Evolutionary conservation across 2,329 filamentous ascomycete species (phyloP).

Genomic region (Ophiostoma sp.): DNA sequence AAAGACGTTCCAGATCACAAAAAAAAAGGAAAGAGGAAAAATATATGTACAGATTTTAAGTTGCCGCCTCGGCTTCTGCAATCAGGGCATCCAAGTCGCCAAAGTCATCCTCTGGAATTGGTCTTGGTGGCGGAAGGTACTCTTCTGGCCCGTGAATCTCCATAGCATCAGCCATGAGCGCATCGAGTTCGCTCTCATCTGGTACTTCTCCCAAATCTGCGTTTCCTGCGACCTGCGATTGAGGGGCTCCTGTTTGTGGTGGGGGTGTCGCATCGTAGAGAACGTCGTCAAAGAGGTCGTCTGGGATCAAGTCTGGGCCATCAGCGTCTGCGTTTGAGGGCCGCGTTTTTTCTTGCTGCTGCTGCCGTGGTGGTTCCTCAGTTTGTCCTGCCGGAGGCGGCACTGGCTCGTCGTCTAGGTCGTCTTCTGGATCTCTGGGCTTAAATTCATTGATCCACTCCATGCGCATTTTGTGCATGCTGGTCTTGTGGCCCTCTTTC

Average conservation of each 20-base stretch:
- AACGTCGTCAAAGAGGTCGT: constrained; percentile 47
- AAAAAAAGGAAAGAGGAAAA: background rate
- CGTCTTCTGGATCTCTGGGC: constrained; percentile 43
- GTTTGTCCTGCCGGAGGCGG: constrained; percentile 27
- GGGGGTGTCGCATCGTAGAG: background rate
- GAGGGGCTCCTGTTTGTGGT: background rate
- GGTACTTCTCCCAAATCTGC: constrained; percentile 31
- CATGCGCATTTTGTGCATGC: constrained; percentile 70
- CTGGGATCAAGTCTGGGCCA: constrained; percentile 39
- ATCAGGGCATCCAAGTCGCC: constrained; percentile 49
- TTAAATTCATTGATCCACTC: constrained; percentile 82
- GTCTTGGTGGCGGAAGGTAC: constrained; percentile 28
- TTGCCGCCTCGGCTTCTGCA: constrained; percentile 40
- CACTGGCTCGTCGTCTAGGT: constrained; percentile 27
- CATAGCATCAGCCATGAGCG: constrained; percentile 54
- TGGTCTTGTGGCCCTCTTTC: constrained; percentile 84
- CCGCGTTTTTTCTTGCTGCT: constrained; percentile 26
- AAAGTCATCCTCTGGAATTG: constrained; percentile 35
- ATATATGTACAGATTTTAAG: background rate
- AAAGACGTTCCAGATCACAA: background rate
- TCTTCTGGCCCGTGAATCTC: constrained; percentile 18
- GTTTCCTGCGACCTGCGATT: constrained; percentile 20
- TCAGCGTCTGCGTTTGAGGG: constrained; percentile 33
- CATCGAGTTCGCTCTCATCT: constrained; percentile 53
- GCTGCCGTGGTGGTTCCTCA: background rate